These are phyloP conservation scores for Coemansia sp. DNA, from an alignment of 192 early-diverging fungal genomes.

Conservation along the genomic window DNA sequence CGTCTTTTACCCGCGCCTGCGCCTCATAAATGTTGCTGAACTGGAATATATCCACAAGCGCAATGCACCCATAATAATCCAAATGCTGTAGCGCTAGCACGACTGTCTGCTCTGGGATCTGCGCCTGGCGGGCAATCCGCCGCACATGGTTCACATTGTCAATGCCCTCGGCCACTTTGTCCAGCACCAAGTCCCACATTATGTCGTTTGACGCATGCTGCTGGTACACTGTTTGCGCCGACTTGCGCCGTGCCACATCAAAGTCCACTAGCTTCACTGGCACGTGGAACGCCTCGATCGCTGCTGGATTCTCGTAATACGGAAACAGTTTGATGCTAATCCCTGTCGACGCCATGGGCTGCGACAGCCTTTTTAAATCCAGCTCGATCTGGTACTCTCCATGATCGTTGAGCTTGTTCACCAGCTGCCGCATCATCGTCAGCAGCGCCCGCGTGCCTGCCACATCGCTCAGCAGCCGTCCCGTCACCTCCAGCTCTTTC, in stretches of 20 bases:
- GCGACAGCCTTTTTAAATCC: conserved; percentile 40
- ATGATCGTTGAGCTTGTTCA: conserved; percentile 43
- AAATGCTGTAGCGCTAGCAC: conserved; percentile 85
- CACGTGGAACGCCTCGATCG: conserved; percentile 34
- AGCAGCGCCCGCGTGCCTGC: conserved; percentile 25
- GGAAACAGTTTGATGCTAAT: conserved; percentile 54
- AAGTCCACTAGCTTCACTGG: conserved; percentile 42
- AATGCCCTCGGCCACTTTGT: conserved; percentile 70
- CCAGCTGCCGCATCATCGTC: conserved; percentile 49
- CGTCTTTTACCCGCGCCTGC: conserved; percentile 55
- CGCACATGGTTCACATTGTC: conserved; percentile 86
- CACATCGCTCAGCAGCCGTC: conserved; percentile 35
- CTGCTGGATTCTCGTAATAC: conserved; percentile 29
- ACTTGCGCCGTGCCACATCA: conserved; percentile 33
- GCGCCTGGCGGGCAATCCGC: conserved; percentile 73
- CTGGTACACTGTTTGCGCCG: conserved; percentile 60
- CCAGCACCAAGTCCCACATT: conserved; percentile 93
- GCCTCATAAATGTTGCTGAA: conserved; percentile 85
- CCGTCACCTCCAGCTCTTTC: conserved; percentile 72
- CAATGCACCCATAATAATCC: conserved; percentile 90
- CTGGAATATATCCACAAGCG: conserved; percentile 91
- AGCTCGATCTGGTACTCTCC: conserved; percentile 52
- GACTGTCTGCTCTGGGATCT: conserved; percentile 75
- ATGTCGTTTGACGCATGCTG: conserved; percentile 62
- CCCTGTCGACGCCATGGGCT: conserved; percentile 31